phyloP scores from a whole-genome alignment of 176 grass and related monocot species.

The Oryza meyeriana region DNA sequence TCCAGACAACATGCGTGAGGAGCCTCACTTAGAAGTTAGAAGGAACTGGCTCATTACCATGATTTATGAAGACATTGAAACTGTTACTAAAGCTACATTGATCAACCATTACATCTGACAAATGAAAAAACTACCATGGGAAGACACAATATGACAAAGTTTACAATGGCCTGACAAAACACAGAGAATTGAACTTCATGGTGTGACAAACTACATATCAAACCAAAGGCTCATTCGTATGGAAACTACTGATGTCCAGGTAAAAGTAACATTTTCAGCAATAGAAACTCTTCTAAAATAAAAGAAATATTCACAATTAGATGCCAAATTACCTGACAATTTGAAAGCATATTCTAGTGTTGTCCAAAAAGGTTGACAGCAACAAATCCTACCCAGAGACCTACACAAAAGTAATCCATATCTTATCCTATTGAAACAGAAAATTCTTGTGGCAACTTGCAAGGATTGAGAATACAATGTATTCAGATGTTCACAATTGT shows the following conservation, averaged over 20 bases:
- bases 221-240: not conserved
- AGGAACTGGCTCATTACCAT: not conserved
- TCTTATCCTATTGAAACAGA: conserved; percentile 1
- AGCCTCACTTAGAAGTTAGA: not conserved
- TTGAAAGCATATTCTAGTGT: conserved; percentile 9
- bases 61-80: not conserved
- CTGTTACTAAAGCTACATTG: not conserved
- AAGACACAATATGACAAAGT: not conserved
- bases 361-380: not conserved
- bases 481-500: conserved; percentile 16
- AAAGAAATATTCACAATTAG: not conserved
- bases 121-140: not conserved
- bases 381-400: conserved; percentile 14
- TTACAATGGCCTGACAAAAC: not conserved
- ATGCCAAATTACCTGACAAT: conserved; percentile 6
- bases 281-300: not conserved
- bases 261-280: not conserved
- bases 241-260: not conserved
- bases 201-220: not conserved
- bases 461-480: conserved; percentile 9
- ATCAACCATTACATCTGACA: not conserved
- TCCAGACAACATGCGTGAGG: not conserved
- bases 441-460: conserved; percentile 13
- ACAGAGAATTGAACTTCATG: not conserved
- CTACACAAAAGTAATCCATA: conserved; percentile 13